These are phyloP conservation scores for Russula olivacea DNA, from an alignment of 768 basidiomycete species.

Conservation along the genomic window DNA sequence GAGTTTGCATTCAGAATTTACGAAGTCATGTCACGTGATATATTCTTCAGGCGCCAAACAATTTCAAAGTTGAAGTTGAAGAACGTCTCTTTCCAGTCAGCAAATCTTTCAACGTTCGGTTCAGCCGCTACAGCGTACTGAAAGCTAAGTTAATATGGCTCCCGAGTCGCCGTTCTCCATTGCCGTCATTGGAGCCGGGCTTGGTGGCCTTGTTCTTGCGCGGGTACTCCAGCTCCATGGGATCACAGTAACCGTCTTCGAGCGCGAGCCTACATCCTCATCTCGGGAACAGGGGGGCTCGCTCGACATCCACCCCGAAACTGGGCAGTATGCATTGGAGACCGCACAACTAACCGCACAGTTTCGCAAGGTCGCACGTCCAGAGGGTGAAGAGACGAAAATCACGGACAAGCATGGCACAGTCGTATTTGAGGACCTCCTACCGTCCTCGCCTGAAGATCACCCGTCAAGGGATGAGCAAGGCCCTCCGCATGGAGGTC, in stretches of 20 bases:
- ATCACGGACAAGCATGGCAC: slow-evolving; percentile 4
- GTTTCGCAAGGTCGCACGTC: slow-evolving; percentile 9
- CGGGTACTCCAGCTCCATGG: slow-evolving; percentile 57
- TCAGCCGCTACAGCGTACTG: too few species aligned
- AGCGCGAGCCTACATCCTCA: slow-evolving; percentile 45
- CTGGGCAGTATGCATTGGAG: slow-evolving; percentile 5
- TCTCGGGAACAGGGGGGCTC: slow-evolving; percentile 37
- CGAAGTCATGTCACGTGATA: too few species aligned
- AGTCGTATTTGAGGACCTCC: neutral
- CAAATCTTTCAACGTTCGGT: too few species aligned
- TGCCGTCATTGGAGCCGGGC: slow-evolving; percentile 14
- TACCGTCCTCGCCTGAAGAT: neutral
- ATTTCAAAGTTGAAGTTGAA: too few species aligned
- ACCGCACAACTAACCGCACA: slow-evolving; percentile 5
- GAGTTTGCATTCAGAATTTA: too few species aligned
- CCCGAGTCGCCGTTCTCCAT: slow-evolving; percentile 8
- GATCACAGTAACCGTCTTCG: slow-evolving; percentile 58
- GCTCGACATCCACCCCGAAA: slow-evolving; percentile 40
- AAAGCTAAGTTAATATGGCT: neutral
- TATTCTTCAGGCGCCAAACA: too few species aligned
- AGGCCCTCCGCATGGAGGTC: neutral
- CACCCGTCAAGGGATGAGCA: neutral
- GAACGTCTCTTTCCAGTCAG: too few species aligned
- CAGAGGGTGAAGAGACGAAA: slow-evolving; percentile 6
- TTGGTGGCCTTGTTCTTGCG: slow-evolving; percentile 52